Base-by-base conservation (phyloP, 192 early-diverging fungal species). In the Polychytrium aggregatum region DNA sequence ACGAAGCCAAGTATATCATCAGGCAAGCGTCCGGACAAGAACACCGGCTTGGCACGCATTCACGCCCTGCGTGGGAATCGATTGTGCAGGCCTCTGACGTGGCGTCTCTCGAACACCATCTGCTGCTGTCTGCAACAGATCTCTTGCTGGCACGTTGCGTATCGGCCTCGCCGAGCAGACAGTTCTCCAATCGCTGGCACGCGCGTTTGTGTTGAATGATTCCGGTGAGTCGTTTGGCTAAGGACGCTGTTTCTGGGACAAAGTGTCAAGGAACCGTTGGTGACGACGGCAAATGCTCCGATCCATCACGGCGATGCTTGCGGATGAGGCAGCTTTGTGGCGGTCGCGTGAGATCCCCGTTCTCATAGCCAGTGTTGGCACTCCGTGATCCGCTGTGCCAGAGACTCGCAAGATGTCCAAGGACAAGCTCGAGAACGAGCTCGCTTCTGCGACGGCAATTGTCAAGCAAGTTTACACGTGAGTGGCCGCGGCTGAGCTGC, bases 121-220 rank as follows among this genome's bases (percentile, higher is more conserved):
- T 33, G 11, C 31, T 8, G 6, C 31, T 33, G 31, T 33, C 6
- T 18, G 48, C 52, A n/a, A 25, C 63, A 81, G 88, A 40, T 85
- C 83, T 17, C 58, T 92, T 31, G 89, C 92, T 60, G 96, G 93
- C 35, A 91, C 94, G 53, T 70, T 99, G 44, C 81, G 97, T 20
- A 97, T 99, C 51, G 92, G 94, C 24, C 64, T 99, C 21, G 97
- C 94, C 1, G 93, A 96, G 62, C 77, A 88, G 57, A 92, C 91
- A 0, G 81, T 99, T 17, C 73, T 95, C 28, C 76, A 78, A 10
- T 80, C 89, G 11, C 74, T 99, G 22, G 86, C 88, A n/a, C 85
- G 92, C 25, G 84, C 93, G 0, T 72, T 81, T 43, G 79, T 87
- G 1, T 42, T 84, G 33, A 69, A 67, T 21, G 68, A 81, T 37